Evolutionary conservation across 257 asterid genomes (phyloP).

Genomic region (Jaltomata sinuosa): DNA sequence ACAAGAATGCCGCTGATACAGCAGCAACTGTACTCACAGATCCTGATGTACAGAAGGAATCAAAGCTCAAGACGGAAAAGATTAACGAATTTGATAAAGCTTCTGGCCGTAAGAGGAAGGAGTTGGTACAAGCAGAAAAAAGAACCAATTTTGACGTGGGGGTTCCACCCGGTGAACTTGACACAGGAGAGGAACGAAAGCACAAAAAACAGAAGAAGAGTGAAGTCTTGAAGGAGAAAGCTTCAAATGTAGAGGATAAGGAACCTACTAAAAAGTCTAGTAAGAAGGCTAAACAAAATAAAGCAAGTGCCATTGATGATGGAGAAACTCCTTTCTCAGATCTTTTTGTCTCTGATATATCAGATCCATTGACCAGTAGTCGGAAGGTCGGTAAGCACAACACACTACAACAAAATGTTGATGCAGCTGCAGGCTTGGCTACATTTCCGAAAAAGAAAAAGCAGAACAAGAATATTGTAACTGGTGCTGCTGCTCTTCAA

Average conservation of each 20-base stretch:
- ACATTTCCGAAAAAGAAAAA: constrained; percentile 25
- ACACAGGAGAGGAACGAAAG: constrained; percentile 22
- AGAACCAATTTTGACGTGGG: background rate
- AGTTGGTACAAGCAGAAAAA: background rate
- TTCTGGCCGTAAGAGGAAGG: constrained; percentile 12
- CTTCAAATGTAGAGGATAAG: constrained; percentile 6
- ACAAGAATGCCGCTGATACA: constrained; percentile 1
- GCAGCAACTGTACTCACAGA: constrained; percentile 1
- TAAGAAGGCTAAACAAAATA: constrained; percentile 20
- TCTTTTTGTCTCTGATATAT: constrained; percentile 24
- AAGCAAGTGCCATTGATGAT: constrained; percentile 34
- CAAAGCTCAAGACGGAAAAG: constrained; percentile 35
- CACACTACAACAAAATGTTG: constrained; percentile 11
- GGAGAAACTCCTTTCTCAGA: constrained; percentile 53
- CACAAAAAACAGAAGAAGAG: constrained; percentile 29
- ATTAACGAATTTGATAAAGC: constrained; percentile 11
- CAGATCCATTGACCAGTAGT: constrained; percentile 1
- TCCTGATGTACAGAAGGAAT: constrained; percentile 17
- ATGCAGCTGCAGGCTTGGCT: constrained; percentile 29
- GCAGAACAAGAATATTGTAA: constrained; percentile 22
- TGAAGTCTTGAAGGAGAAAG: constrained; percentile 5
- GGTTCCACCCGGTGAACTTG: background rate
- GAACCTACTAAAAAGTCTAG: constrained; percentile 24
- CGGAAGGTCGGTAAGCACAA: constrained; percentile 8
- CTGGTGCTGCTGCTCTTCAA: constrained; percentile 28